phyloP scores from a whole-genome alignment of 371 early-diverging fungal genomes.

The Mucor racemosus region DNA sequence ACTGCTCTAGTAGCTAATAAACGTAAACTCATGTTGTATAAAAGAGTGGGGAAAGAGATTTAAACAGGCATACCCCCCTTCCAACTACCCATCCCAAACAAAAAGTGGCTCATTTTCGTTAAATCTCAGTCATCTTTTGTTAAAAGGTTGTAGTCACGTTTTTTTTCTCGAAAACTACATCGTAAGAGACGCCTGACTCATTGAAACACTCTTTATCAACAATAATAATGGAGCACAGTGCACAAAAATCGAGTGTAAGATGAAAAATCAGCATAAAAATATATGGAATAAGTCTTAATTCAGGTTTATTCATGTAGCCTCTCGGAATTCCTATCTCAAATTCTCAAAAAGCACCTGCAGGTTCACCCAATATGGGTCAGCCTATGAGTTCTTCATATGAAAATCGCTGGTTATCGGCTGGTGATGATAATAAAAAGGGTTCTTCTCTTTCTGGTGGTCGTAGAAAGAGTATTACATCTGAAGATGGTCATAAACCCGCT shows the following conservation, averaged over 20 bases:
- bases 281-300: neutral
- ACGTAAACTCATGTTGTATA: slow-evolving; percentile 16
- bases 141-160: slow-evolving; percentile 16
- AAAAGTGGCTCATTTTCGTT: slow-evolving; percentile 24
- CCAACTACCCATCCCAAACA: neutral
- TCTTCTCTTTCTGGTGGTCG: slow-evolving; percentile 9
- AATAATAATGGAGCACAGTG: slow-evolving; percentile 19
- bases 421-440: slow-evolving; percentile 27
- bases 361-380: slow-evolving; percentile 29
- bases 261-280: neutral
- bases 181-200: neutral
- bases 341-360: slow-evolving; percentile 11
- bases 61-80: slow-evolving; percentile 13
- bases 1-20: slow-evolving; percentile 6
- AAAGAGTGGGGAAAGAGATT: neutral
- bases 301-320: slow-evolving; percentile 3
- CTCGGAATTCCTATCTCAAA: slow-evolving; percentile 22
- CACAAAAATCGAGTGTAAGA: slow-evolving; percentile 30
- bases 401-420: slow-evolving; percentile 29
- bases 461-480: slow-evolving; percentile 26
- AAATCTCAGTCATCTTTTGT: neutral
- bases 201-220: slow-evolving; percentile 1
- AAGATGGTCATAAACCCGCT: slow-evolving; percentile 14
- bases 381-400: slow-evolving; percentile 38
- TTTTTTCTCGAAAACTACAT: slow-evolving; percentile 10